Evolutionary conservation across 345 rosid genomes (phyloP).

Genomic region (Euclidium syriacum): DNA sequence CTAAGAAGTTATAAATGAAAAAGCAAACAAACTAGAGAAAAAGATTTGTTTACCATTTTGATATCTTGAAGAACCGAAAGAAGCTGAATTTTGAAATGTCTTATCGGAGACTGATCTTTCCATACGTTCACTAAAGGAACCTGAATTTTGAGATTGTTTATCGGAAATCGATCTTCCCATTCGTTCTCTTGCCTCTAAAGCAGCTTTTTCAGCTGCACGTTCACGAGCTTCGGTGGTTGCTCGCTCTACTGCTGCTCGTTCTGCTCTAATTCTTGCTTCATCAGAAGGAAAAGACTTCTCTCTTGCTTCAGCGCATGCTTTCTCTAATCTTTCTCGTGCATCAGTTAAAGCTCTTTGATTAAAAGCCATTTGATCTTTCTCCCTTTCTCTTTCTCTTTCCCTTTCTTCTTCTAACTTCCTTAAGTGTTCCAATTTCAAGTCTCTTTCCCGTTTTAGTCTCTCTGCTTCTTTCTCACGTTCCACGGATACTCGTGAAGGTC

Average conservation of each 20-base stretch:
- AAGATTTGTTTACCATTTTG: conserved; percentile 38
- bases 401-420: conserved; percentile 78
- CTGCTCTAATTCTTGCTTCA: conserved; percentile 73
- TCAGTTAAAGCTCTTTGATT: conserved; percentile 78
- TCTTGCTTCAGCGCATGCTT: conserved; percentile 87
- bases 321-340: conserved; percentile 92
- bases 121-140: conserved; percentile 25
- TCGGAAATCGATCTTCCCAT: conserved; percentile 62
- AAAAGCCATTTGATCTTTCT: conserved; percentile 92
- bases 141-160: conserved; percentile 48
- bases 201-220: conserved; percentile 78
- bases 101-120: conserved; percentile 46
- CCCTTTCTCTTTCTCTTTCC: conserved; percentile 91
- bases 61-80: conserved; percentile 47
- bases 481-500: conserved; percentile 33
- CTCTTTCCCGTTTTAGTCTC: conserved; percentile 56
- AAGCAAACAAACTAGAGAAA: not conserved
- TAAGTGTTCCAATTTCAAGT: conserved; percentile 54
- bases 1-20: not conserved
- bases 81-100: conserved; percentile 42
- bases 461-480: conserved; percentile 50
- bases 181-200: conserved; percentile 63
- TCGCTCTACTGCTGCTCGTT: conserved; percentile 91
- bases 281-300: conserved; percentile 58
- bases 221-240: conserved; percentile 91